A percentile compares a stretch with the other conserved stretches of the same genome.
Conservation (phyloP, 306 rosid genomes). For the Vigna nakashimae region DNA sequence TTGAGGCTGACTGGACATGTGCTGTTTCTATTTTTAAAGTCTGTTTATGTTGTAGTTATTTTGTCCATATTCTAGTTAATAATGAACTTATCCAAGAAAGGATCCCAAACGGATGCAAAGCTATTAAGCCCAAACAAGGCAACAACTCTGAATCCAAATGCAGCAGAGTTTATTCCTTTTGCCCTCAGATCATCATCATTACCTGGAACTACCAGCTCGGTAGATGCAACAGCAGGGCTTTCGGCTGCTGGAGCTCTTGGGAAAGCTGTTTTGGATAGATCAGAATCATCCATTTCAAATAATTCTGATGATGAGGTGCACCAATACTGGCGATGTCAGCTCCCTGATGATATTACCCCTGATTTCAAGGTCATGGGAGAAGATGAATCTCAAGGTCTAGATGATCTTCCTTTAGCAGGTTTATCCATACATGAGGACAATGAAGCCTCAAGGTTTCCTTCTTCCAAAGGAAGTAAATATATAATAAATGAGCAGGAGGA, state of each 20-base stretch:
- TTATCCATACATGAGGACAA: constrained; percentile 73
- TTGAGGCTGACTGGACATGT: constrained; percentile 58
- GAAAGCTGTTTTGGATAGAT: constrained; percentile 81
- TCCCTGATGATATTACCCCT: constrained; percentile 96
- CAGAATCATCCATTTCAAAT: constrained; percentile 83
- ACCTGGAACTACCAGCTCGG: constrained; percentile 67
- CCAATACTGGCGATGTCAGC: constrained; percentile 93
- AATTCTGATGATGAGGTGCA: constrained; percentile 94
- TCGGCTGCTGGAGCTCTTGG: constrained; percentile 69
- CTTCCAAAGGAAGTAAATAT: constrained; percentile 68
- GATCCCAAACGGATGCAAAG: constrained; percentile 58
- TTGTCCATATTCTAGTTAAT: constrained; percentile 56
- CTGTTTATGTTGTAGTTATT: constrained; percentile 36
- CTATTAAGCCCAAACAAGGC: constrained; percentile 57
- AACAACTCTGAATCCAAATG: constrained; percentile 84
- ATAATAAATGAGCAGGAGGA: constrained; percentile 65
- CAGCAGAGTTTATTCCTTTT: constrained; percentile 90
- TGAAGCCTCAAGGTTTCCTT: constrained; percentile 61
- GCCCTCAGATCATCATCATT: constrained; percentile 69
- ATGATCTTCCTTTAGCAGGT: constrained; percentile 69
- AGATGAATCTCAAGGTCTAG: constrained; percentile 74
- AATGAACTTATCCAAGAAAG: constrained; percentile 87
- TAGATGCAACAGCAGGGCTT: constrained; percentile 56
- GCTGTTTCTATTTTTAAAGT: constrained; percentile 8
- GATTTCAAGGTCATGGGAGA: constrained; percentile 88